These are phyloP conservation scores for Eucalyptus regnans DNA, from an alignment of 345 rosid species.

Conservation along the genomic window DNA sequence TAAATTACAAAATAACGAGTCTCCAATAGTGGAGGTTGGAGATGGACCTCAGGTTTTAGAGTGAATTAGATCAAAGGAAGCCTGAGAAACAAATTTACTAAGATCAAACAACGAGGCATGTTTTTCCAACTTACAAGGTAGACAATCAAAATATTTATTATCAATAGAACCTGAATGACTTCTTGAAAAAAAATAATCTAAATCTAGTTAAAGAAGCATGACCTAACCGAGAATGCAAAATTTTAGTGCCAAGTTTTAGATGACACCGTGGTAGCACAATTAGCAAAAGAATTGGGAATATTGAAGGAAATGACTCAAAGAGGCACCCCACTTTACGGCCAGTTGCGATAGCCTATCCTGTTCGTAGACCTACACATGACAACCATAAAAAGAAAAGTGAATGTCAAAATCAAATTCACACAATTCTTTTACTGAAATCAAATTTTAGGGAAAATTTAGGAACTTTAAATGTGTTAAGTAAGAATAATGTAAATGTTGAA, in stretches of 20 bases:
- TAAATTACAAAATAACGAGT: neutral
- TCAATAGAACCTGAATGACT: neutral
- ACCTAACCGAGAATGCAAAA: neutral
- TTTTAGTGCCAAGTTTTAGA: neutral
- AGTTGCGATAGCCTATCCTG: neutral
- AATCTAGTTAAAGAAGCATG: neutral
- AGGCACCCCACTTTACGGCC: neutral
- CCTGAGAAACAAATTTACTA: neutral
- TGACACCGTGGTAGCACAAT: neutral
- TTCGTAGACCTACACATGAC: neutral
- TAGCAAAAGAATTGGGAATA: neutral
- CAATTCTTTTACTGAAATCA: neutral
- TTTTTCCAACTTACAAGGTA: neutral
- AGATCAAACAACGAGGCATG: neutral
- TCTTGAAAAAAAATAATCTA: neutral
- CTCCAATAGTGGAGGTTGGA: neutral
- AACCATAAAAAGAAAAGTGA: neutral
- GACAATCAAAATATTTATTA: neutral
- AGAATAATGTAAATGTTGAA: neutral
- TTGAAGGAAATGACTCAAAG: neutral
- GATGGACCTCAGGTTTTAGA: neutral
- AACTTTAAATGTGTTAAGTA: neutral
- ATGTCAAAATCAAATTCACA: neutral
- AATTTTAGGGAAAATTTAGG: neutral
- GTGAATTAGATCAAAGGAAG: neutral